Evolutionary conservation across 805 yeast genomes (phyloP), one percentile per base, ranked within the genome.

Genomic region (Starmerella etchellsii): DNA sequence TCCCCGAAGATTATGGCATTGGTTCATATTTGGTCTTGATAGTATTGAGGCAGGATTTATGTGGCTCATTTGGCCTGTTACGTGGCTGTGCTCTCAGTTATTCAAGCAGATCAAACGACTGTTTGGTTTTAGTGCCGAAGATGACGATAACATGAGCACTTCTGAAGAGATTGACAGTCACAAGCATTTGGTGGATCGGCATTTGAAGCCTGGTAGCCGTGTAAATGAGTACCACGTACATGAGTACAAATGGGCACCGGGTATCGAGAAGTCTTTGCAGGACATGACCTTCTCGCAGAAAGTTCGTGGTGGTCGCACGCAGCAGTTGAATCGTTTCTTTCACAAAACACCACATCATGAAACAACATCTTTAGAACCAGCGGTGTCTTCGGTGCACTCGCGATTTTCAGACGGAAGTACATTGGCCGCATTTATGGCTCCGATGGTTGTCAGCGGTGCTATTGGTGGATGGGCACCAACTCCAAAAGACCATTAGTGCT

Each of bases 1-100:
- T 74, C 95, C 94, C 28, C 65, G 75, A 1, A 63, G 64, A 43
- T 63, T 70, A 6, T 71, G 71, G 58, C 61, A 64, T 35, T 50
- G 51, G 57, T 36, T 53, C 50, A 35, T 52, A 50, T 36, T 50
- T 31, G 18, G 47, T 20, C 39, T 53, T 28, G 47, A 47, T 20
- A 18, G 20, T 3, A 24, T 44, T 29, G 48, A 43, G 36, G 36
- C 31, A 7, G 60, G 50, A 21, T 57, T 60, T 31, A 28, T 45
- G 29, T 48, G 55, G 48, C 16, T 53, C 18, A 47, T 52, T 42
- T 25, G 36, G 25, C 53, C 54, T 2, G 32, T 56, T 18, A 31
- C 40, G 7, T 52, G 59, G 49, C 31, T 41, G 9, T 31, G 24
- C 15, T 22, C 28, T 30, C 15, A 25, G 30, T 27, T 47, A 5